Conservation (phyloP, 1,284 basidiomycete genomes). For the Singerocomus inundabilis region DNA sequence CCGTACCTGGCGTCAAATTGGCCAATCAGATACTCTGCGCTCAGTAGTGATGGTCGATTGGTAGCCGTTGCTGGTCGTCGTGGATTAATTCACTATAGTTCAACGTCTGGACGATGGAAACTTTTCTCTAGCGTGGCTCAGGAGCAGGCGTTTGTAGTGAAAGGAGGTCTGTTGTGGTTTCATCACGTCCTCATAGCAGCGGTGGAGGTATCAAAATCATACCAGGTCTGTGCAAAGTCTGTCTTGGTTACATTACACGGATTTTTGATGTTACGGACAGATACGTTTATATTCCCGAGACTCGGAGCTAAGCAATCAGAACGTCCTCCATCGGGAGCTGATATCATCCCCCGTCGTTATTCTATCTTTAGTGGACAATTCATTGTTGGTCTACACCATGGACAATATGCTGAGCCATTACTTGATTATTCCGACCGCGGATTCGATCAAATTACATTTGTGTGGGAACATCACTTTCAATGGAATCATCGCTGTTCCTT, state of each 20-base stretch:
- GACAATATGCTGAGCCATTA: constrained; percentile 96
- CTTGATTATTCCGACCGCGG: constrained; percentile 82
- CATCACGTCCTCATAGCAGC: constrained; percentile 94
- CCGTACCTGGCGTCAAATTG: constrained; percentile 89
- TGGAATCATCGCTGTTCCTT: constrained; percentile 86
- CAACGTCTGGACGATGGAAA: constrained; percentile 95
- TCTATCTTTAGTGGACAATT: constrained; percentile 92
- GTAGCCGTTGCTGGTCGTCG: constrained; percentile 92
- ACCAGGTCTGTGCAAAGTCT: constrained; percentile 56
- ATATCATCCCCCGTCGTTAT: constrained; percentile 79
- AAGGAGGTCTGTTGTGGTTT: constrained; percentile 95
- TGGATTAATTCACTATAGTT: constrained; percentile 93
- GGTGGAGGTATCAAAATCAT: constrained; percentile 76
- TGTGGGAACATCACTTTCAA: constrained; percentile 96
- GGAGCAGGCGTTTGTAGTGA: constrained; percentile 86
- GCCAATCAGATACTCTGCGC: constrained; percentile 92
- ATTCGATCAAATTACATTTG: constrained; percentile 81
- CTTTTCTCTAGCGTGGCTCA: constrained; percentile 82
- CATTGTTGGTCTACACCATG: constrained; percentile 94
- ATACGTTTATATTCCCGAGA: constrained; percentile 96
- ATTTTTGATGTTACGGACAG: constrained; percentile 31
- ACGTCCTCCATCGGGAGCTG: constrained; percentile 82
- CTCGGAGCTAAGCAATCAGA: constrained; percentile 82
- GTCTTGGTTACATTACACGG: not conserved
- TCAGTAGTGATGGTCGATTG: constrained; percentile 88